Evolutionary conservation across 441 rosid species (phyloP), one percentile per base, ranked within the genome.

Genomic region (Omphalea diandra): DNA sequence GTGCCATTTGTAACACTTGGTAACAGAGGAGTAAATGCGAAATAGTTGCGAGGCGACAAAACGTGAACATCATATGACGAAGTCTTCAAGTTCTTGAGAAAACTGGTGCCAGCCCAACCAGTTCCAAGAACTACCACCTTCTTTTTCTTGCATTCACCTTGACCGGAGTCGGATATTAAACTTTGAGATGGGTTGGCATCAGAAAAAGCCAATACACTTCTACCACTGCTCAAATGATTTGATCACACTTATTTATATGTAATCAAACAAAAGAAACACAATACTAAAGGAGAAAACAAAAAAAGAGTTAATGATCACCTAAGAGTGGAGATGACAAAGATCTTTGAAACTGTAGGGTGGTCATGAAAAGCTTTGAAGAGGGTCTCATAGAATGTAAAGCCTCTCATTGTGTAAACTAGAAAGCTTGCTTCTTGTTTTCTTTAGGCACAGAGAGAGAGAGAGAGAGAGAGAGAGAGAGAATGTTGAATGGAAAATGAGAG

Each of bases 1-100:
- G 97, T 91, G 10, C 98, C 98, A 69, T 90, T 82, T 35, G 97
- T 91, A 35, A 92, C 96, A 36, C 94, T 94, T 0, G 98, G 98
- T 20, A 94, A 73, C 81, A 91, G 47, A 35, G 98, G 97, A 40
- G 98, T 94, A 63, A 94, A 94, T 3, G 95, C 93, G 69, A 94
- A 94, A 86, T 90, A 94, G 82, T 94, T 92, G 40, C 98, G 90
- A 65, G 98, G 97, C 1, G 98, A 93, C n/a, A 90, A 75, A 46
- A 93, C 75, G 75, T 87, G 88, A 76, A 93, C 85, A 68, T 93
- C 96, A 44, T 89, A 89, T 0, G 78, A 69, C 22, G 97, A 65
- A 73, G 72, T 77, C 31, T 90, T 83, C 68, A 94, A 71, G 62
- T 79, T 85, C 83, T 85, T 90, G 82, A 94, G 72, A 82, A 94